Evolutionary conservation across 1,284 basidiomycete genomes (phyloP).

Genomic region (Microbotryum intermedium): DNA sequence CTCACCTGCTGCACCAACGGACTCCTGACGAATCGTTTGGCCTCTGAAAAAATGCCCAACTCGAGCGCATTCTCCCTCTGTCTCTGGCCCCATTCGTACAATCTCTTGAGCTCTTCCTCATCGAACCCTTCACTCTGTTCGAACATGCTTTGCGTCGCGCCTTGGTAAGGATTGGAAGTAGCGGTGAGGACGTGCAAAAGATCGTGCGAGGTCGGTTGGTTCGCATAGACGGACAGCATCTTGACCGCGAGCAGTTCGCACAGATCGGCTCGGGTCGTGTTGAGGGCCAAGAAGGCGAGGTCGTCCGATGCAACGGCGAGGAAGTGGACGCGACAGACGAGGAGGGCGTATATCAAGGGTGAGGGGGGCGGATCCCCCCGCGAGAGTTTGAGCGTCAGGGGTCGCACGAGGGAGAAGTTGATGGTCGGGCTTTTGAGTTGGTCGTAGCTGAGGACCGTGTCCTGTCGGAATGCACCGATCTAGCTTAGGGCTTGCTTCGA

Average conservation of each 20-base stretch:
- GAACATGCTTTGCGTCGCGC: slow-evolving; percentile 41
- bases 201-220: slow-evolving; percentile 49
- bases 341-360: slow-evolving; percentile 27
- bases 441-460: slow-evolving; percentile 16
- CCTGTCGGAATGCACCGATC: neutral
- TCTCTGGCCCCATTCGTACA: slow-evolving; percentile 19
- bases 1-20: slow-evolving; percentile 28
- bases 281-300: slow-evolving; percentile 27
- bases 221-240: slow-evolving; percentile 8
- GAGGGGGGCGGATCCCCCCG: slow-evolving; percentile 12
- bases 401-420: slow-evolving; percentile 30
- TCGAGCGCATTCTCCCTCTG: slow-evolving; percentile 30
- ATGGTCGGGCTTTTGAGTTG: slow-evolving; percentile 16
- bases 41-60: slow-evolving; percentile 16
- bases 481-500: neutral
- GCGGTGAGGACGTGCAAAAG: slow-evolving; percentile 61
- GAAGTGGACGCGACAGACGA: slow-evolving; percentile 28
- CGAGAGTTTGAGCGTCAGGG: slow-evolving; percentile 21
- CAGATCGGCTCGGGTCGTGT: slow-evolving; percentile 27
- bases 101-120: slow-evolving; percentile 11
- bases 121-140: slow-evolving; percentile 13
- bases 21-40: slow-evolving; percentile 29
- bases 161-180: slow-evolving; percentile 61
- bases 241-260: slow-evolving; percentile 33
- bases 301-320: slow-evolving; percentile 22